These are phyloP conservation scores for Dactylellina leptospora DNA, from an alignment of 2,329 filamentous ascomycete species.

Conservation along the genomic window DNA sequence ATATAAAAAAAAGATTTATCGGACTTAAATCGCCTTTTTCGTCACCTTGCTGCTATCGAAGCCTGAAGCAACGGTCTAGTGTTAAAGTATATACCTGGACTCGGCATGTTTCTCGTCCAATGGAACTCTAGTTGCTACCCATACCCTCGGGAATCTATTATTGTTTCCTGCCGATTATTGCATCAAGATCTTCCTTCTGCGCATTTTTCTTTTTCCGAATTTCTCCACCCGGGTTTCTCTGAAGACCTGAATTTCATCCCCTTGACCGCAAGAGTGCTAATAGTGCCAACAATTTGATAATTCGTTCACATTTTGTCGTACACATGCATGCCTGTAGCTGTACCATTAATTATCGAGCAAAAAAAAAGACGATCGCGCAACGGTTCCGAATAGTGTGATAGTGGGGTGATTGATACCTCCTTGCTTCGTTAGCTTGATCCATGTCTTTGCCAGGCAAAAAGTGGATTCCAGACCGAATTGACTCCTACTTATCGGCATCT, in stretches of 20 bases:
- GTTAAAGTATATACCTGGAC: conserved; percentile 14
- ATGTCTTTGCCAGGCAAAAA: conserved; percentile 29
- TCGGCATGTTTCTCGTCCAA: conserved; percentile 12
- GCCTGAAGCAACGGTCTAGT: conserved; percentile 10
- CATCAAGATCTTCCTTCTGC: not conserved
- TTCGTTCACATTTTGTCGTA: conserved; percentile 12
- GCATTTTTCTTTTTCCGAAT: conserved; percentile 6
- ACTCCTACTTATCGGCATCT: not conserved
- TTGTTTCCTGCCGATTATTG: conserved; percentile 4
- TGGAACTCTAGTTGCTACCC: conserved; percentile 33
- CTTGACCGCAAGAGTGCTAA: conserved; percentile 9
- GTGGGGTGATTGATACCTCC: conserved; percentile 23
- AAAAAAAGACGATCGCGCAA: conserved; percentile 8
- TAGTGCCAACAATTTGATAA: conserved; percentile 19
- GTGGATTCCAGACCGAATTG: conserved; percentile 31
- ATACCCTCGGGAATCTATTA: conserved; percentile 37
- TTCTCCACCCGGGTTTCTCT: conserved; percentile 10
- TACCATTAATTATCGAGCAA: too few relatives aligned
- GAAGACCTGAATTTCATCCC: not conserved
- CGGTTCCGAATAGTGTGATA: conserved; percentile 7
- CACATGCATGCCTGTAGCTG: conserved; percentile 8
- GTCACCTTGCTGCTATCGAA: not conserved
- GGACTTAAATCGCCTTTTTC: conserved; percentile 37
- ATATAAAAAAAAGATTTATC: conserved; percentile 21
- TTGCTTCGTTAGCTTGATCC: conserved; percentile 36